These are phyloP conservation scores for Triticum timopheevii DNA, from an alignment of 176 grass and related monocot genomes.

Conservation along the genomic window DNA sequence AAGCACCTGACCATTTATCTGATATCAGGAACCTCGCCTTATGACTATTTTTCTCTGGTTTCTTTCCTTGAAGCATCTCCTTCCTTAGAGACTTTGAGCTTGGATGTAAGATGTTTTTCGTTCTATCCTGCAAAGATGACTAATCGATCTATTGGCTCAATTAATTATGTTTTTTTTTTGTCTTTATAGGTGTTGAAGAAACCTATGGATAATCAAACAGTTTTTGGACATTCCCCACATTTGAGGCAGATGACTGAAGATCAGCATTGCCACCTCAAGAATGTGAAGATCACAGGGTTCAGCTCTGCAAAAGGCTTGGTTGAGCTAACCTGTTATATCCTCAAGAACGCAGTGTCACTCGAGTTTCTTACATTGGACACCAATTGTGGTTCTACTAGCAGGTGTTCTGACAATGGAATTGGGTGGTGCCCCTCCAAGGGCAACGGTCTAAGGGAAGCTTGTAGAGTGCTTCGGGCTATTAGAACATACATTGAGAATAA, in stretches of 20 bases:
- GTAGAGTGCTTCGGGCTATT: too few species aligned
- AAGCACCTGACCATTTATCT: slow-evolving; percentile 8
- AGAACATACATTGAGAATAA: too few species aligned
- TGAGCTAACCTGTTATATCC: slow-evolving; percentile 1
- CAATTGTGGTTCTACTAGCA: too few species aligned
- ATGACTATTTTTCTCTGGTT: slow-evolving; percentile 8
- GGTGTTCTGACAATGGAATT: too few species aligned
- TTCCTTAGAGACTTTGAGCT: not conserved
- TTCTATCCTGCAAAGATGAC: too few species aligned
- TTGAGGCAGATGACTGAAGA: slow-evolving; percentile 1
- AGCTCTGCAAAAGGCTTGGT: not conserved
- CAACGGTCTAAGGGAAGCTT: too few species aligned
- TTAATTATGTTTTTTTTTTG: too few species aligned
- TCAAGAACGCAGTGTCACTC: not conserved
- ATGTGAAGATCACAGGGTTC: not conserved
- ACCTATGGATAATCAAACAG: not conserved
- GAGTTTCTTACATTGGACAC: not conserved
- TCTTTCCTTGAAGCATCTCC: slow-evolving; percentile 4
- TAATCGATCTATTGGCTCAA: too few species aligned
- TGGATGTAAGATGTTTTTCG: not conserved
- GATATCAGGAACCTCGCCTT: not conserved
- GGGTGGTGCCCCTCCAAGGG: too few species aligned
- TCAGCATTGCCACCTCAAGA: not conserved
- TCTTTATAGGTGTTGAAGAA: not conserved
- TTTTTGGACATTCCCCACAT: not conserved